Percentiles rank a stretch among this genome's conserved stretches.
phyloP scores from a whole-genome alignment of 192 early-diverging fungal genomes.

The Coemansia sp. region DNA sequence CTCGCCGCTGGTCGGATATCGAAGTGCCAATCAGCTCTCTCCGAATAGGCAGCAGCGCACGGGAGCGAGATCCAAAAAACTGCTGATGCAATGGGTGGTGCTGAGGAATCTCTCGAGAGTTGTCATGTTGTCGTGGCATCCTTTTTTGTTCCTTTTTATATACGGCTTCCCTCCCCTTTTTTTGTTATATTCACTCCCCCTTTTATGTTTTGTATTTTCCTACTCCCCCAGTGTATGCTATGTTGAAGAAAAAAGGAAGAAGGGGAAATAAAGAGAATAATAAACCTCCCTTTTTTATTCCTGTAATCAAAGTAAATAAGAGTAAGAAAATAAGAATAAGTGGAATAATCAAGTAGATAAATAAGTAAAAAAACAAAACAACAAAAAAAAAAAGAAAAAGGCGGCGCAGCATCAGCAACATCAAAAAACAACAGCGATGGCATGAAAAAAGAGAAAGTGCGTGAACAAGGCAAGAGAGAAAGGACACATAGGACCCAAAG shows the following conservation, averaged over 20 bases:
- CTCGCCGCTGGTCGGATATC: conserved; percentile 6
- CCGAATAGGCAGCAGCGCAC: conserved; percentile 23
- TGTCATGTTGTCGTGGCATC: conserved; percentile 6
- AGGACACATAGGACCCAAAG: too few species aligned
- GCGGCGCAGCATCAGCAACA: too few species aligned
- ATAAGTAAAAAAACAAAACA: too few species aligned
- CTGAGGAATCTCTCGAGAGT: background rate
- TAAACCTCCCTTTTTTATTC: background rate
- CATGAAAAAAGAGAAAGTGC: too few species aligned
- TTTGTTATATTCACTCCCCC: background rate
- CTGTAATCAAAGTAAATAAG: too few species aligned
- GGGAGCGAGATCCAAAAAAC: conserved; percentile 25
- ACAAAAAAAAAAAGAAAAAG: too few species aligned
- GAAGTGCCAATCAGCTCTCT: conserved; percentile 23
- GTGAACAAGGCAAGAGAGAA: too few species aligned
- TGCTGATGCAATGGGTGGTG: conserved; percentile 18
- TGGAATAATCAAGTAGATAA: too few species aligned
- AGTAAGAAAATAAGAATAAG: too few species aligned
- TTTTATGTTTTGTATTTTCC: background rate
- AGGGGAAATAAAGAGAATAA: too few species aligned
- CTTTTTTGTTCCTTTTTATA: background rate
- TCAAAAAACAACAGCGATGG: too few species aligned
- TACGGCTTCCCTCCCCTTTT: background rate
- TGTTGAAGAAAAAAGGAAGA: background rate
- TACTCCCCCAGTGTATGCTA: background rate